These are phyloP conservation scores for Rhazya stricta DNA, from an alignment of 257 asterid genomes.

Conservation along the genomic window DNA sequence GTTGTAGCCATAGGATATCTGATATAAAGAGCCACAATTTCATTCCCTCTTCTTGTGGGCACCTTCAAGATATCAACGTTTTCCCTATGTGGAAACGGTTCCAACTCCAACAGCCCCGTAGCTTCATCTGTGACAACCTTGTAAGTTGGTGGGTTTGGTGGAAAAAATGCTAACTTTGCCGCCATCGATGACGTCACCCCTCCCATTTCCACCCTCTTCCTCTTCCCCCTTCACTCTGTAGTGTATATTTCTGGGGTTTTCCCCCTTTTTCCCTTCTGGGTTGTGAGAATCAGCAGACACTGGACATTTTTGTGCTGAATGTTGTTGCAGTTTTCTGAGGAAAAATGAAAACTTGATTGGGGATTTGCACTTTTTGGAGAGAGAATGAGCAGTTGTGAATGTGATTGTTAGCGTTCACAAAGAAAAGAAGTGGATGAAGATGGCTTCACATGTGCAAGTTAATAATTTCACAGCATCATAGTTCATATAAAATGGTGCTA, in stretches of 20 bases:
- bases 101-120: constrained; percentile 61
- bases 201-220: constrained; percentile 45
- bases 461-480: constrained; percentile 8
- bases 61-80: constrained; percentile 80
- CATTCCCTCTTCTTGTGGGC: constrained; percentile 78
- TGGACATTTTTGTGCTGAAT: neutral
- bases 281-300: neutral
- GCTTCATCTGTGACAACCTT: constrained; percentile 48
- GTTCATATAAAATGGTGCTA: neutral
- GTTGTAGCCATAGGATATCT: constrained; percentile 89
- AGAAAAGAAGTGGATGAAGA: neutral
- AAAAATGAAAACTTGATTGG: neutral
- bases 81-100: constrained; percentile 85
- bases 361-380: neutral
- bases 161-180: constrained; percentile 90
- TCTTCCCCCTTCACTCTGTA: constrained; percentile 1
- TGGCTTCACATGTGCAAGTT: constrained; percentile 15
- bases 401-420: neutral
- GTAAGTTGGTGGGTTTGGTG: constrained; percentile 84
- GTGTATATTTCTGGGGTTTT: constrained; percentile 6
- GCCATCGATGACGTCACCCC: constrained; percentile 99
- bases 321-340: neutral
- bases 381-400: neutral
- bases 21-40: constrained; percentile 68
- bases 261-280: neutral